phyloP scores from a whole-genome alignment of 2,329 filamentous ascomycete species.

The Podosphaera aphanis region DNA sequence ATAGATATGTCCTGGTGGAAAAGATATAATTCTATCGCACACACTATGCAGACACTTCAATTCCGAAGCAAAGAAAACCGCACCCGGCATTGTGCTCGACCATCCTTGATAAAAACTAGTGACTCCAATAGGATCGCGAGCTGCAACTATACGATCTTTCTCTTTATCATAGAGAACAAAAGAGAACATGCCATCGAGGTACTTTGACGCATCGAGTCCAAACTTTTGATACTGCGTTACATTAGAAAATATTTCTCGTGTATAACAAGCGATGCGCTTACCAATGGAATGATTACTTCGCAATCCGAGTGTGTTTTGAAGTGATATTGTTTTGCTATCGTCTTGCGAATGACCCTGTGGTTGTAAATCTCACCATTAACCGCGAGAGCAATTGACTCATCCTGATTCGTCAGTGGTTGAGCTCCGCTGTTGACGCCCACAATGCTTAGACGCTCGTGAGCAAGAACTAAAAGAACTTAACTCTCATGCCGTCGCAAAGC shows the following conservation, averaged over 20 bases:
- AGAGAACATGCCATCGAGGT: constrained; percentile 98
- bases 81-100: constrained; percentile 56
- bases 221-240: constrained; percentile 58
- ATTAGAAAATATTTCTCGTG: constrained; percentile 3
- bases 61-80: constrained; percentile 92
- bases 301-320: constrained; percentile 99
- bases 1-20: constrained; percentile 88
- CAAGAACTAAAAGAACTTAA: constrained; percentile 41
- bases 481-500: constrained; percentile 1
- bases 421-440: constrained; percentile 87
- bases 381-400: constrained; percentile 68
- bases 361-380: constrained; percentile 99
- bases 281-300: constrained; percentile 94
- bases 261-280: constrained; percentile 21
- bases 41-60: constrained; percentile 80
- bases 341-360: constrained; percentile 83
- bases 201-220: constrained; percentile 74
- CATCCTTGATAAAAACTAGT: constrained; percentile 95
- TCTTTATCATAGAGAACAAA: constrained; percentile 95
- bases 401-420: constrained; percentile 82
- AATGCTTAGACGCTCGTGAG: constrained; percentile 92
- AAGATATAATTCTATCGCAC: constrained; percentile 83
- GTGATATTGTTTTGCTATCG: constrained; percentile 60
- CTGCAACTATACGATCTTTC: constrained; percentile 76
- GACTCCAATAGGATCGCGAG: constrained; percentile 87